Conservation (phyloP, 2,329 filamentous ascomycete genomes). For the Ascochyta clinopodiicola region DNA sequence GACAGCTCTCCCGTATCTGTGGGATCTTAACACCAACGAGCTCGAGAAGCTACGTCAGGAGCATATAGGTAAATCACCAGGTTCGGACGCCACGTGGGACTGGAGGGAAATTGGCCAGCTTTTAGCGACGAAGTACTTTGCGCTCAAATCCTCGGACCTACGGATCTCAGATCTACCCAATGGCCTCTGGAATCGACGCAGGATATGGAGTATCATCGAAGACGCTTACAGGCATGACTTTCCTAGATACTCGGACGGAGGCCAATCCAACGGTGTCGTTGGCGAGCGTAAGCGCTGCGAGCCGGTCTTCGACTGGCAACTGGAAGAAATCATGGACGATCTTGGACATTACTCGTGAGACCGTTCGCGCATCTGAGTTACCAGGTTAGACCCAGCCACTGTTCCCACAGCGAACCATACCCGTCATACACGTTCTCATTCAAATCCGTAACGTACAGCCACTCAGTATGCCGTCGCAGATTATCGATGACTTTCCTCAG, state of each 20-base stretch:
- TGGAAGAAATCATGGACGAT: constrained; percentile 16
- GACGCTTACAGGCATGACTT: constrained; percentile 15
- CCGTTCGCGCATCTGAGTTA: neutral
- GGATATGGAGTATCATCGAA: constrained; percentile 35
- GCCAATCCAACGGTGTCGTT: neutral
- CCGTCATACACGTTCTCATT: constrained; percentile 24
- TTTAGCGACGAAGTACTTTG: constrained; percentile 23
- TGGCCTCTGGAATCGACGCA: constrained; percentile 35
- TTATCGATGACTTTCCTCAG: constrained; percentile 32
- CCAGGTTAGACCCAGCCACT: constrained; percentile 28
- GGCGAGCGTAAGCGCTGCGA: constrained; percentile 1
- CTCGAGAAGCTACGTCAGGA: constrained; percentile 13
- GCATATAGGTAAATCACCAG: neutral
- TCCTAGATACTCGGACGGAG: neutral
- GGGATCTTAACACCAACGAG: constrained; percentile 29
- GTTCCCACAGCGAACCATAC: constrained; percentile 28
- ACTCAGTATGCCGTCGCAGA: constrained; percentile 27
- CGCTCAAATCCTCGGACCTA: constrained; percentile 15
- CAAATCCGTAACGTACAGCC: constrained; percentile 32
- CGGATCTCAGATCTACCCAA: constrained; percentile 21
- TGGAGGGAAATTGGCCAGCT: constrained; percentile 28
- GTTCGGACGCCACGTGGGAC: constrained; percentile 17
- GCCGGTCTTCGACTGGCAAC: constrained; percentile 10
- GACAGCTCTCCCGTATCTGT: constrained; percentile 30
- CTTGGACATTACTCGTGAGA: constrained; percentile 12